Evolutionary conservation across 148 eudicot species (phyloP).

Genomic region (Chenopodium album): DNA sequence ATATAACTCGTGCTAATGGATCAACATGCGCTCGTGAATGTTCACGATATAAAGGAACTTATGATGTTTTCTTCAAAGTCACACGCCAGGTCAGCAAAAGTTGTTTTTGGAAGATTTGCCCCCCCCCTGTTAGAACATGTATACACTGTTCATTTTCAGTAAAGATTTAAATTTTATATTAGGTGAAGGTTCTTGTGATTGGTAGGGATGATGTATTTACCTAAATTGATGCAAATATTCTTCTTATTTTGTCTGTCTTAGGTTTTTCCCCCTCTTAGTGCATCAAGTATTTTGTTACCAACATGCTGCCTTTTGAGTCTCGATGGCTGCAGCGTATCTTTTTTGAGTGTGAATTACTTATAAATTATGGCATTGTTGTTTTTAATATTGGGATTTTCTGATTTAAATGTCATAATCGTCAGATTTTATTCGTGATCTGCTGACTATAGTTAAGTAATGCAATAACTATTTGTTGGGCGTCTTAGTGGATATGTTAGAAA

Average conservation of each 20-base stretch:
- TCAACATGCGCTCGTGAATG: slow-evolving; percentile 45
- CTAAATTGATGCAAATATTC: not conserved
- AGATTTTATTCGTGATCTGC: not conserved
- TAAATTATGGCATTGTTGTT: not conserved
- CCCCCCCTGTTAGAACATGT: not conserved
- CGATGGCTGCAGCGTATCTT: not conserved
- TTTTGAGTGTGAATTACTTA: not conserved
- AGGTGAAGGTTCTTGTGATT: not conserved
- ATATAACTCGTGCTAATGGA: slow-evolving; percentile 41
- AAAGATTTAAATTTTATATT: not conserved
- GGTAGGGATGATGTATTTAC: not conserved
- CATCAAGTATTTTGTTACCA: not conserved
- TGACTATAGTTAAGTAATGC: not conserved
- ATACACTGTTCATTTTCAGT: not conserved
- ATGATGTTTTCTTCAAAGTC: slow-evolving; percentile 81
- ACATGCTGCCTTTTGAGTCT: not conserved
- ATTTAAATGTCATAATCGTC: not conserved
- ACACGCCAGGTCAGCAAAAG: slow-evolving; percentile 63
- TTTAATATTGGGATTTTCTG: not conserved
- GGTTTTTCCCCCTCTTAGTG: not conserved
- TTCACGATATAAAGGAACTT: slow-evolving; percentile 70
- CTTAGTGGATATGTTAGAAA: not conserved
- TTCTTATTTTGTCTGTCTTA: too few relatives aligned
- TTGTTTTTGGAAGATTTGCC: not conserved
- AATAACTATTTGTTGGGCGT: not conserved